Evolutionary conservation across 169 alveolate genomes (phyloP), one percentile per base, ranked within the genome.

Genomic region (Pseudocohnilembus persalinus): DNA sequence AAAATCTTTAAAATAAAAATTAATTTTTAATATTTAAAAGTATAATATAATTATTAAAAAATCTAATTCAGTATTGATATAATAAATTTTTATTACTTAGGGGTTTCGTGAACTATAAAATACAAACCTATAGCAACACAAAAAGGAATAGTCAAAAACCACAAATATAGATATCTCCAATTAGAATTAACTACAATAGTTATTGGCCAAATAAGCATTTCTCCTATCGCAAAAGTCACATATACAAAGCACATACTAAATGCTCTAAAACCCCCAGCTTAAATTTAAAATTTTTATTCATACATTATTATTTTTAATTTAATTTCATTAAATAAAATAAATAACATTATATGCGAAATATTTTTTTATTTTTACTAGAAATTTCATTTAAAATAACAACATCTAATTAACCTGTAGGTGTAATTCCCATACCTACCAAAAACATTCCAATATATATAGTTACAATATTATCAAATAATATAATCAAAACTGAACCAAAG

Each of bases 251-350:
- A 34, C 0, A 63, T 72, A 64, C 75, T 73, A 25, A 79, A 29
- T 28, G n/a, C 76, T 64, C 84, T 79, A 29, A 79, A 79, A 28
- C 49, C 29, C 20, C 84, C 84, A 79, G 74, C 84, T 64, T 34
- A 0, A 34, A 29, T 34, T 1, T n/a, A n/a, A 77, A 77, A 1
- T 24, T 11, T 1, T 31, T 1, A 1, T 32, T 49, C 20, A 49
- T 49, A 49, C 4, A 49, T 49, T 49, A 49, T 49, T 11, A 20
- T 4, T 11, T 49, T 49, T 49, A 11, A 11, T 49, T 49, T 49
- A 11, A n/a, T n/a, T n/a, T n/a, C n/a, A n/a, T n/a, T n/a, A n/a
- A n/a, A n/a, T n/a, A n/a, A n/a, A n/a, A n/a, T n/a, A n/a, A n/a
- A n/a, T n/a, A n/a, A n/a, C n/a, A n/a, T n/a, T n/a, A n/a, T n/a